These are phyloP conservation scores for Apiospora sp. DNA, from an alignment of 2,329 filamentous ascomycete species.

Conservation along the genomic window DNA sequence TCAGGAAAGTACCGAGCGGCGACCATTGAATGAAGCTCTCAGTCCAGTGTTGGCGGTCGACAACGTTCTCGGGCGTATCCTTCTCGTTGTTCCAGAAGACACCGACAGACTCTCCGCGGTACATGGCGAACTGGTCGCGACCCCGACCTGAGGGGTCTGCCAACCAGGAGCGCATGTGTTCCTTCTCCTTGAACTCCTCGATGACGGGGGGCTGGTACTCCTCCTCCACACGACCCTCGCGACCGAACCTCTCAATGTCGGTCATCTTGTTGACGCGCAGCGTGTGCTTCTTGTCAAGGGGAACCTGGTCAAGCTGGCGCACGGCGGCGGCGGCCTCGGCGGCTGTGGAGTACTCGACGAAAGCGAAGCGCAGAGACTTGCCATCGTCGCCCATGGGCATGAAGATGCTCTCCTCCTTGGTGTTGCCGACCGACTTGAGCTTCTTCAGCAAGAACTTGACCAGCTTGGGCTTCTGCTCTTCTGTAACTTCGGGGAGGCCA, in stretches of 20 bases:
- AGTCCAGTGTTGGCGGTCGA: constrained; percentile 96
- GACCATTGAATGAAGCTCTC: constrained; percentile 99
- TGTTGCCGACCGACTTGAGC: constrained; percentile 84
- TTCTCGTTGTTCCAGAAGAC: constrained; percentile 99
- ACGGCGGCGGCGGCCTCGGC: constrained; percentile 90
- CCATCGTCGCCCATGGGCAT: constrained; percentile 93
- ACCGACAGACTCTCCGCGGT: constrained; percentile 87
- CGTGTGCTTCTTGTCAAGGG: constrained; percentile 96
- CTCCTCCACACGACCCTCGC: constrained; percentile 92
- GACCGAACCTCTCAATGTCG: constrained; percentile 94
- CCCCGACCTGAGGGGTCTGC: constrained; percentile 81
- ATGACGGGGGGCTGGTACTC: constrained; percentile 85
- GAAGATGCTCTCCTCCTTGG: constrained; percentile 85
- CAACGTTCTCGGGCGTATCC: constrained; percentile 84
- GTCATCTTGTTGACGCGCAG: constrained; percentile 97
- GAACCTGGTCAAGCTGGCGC: constrained; percentile 83
- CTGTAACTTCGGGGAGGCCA: constrained; percentile 86
- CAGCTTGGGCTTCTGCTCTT: constrained; percentile 92
- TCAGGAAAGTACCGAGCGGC: constrained; percentile 90
- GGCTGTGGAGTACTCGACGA: constrained; percentile 93
- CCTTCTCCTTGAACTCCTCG: constrained; percentile 87
- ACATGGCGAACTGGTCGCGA: constrained; percentile 96
- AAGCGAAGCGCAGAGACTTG: constrained; percentile 90
- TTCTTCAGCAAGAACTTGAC: constrained; percentile 97
- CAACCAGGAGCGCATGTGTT: constrained; percentile 94